A percentile compares a stretch with the other conserved stretches of the same genome.
These are phyloP conservation scores for Paxillus involutus DNA, from an alignment of 768 basidiomycete species.

Conservation along the genomic window DNA sequence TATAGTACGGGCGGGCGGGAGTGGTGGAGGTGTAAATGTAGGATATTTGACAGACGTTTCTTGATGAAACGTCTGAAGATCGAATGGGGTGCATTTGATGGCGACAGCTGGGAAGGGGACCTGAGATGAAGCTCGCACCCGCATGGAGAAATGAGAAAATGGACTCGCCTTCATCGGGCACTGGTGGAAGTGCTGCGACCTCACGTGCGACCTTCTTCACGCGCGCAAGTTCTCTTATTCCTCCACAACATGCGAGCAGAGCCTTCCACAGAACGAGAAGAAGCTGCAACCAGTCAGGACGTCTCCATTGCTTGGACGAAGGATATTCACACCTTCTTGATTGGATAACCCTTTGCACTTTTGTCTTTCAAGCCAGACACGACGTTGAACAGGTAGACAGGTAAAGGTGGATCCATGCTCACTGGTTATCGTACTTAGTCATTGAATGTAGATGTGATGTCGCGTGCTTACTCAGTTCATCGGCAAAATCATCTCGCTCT, in stretches of 20 bases:
- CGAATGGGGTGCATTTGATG: constrained; percentile 89
- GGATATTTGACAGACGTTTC: constrained; percentile 97
- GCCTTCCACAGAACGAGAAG: constrained; percentile 95
- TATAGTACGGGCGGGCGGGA: constrained; percentile 33
- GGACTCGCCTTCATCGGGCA: constrained; percentile 47
- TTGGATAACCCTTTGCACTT: constrained; percentile 92
- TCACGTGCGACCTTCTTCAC: constrained; percentile 87
- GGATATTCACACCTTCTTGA: constrained; percentile 75
- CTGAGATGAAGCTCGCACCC: constrained; percentile 5
- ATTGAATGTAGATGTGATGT: neutral
- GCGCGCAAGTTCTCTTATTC: constrained; percentile 79
- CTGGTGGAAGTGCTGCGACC: constrained; percentile 67
- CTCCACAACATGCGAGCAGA: constrained; percentile 88
- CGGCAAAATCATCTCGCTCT: constrained; percentile 91
- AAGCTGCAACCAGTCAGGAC: constrained; percentile 49
- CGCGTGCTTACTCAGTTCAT: constrained; percentile 82
- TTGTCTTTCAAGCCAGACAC: constrained; percentile 91
- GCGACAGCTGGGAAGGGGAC: constrained; percentile 43
- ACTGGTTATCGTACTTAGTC: constrained; percentile 49
- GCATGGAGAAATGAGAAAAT: neutral
- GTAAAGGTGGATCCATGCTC: constrained; percentile 92
- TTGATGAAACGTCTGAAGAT: constrained; percentile 84
- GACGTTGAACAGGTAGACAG: constrained; percentile 87
- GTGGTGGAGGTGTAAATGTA: constrained; percentile 73
- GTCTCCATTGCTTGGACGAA: neutral